Evolutionary conservation across 495 filamentous ascomycete genomes (phyloP), one percentile per base, ranked within the genome.

Genomic region (Parachaetomium inaequale): DNA sequence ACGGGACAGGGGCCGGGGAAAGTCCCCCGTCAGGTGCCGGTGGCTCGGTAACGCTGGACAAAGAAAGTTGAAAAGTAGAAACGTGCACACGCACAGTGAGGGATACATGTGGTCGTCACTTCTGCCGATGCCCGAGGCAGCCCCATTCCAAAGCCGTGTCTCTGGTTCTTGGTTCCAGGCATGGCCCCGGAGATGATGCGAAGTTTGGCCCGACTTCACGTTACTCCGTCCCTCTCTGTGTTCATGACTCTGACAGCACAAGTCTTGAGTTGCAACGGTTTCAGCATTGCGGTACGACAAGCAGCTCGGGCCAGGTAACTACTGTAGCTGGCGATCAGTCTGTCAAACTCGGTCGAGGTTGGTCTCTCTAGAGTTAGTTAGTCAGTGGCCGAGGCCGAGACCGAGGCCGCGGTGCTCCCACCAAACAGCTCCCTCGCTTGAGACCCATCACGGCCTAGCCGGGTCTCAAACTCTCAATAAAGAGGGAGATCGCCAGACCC

Each of bases 401-500:
- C 15, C 40, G 40, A 6, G n/a, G n/a, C 23, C 23, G 26, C 3
- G 45, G 21, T 50, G 26, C 47, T 53, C 7, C n/a, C 50, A 34
- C 31, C 7, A 15, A 31, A 11, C 51, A 36, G 12, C 25, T 38
- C 19, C 29, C 32, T 14, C 19, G 51, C n/a, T 6, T 19, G 32
- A 17, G 34, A 15, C 34, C 36, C 28, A 42, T 28, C 52, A 28
- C 34, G 12, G 32, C 25, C 52, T 28, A 42, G 52, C 52, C 52
- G 34, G 6, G 32, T 55, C 52, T 55, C 32, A 28, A 55, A 42
- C n/a, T n/a, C n/a, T n/a, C n/a, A n/a, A n/a, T n/a, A n/a, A 40
- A 34, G 28, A 58, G 7, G 15, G 28, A 47, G 55, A 58, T 58
- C 56, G 50, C 56, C 45, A 58, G 45, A 49, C 43, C 43, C 31